These are phyloP conservation scores for Sclerotiophoma versabilis DNA, from an alignment of 2,329 filamentous ascomycete genomes.

Conservation along the genomic window DNA sequence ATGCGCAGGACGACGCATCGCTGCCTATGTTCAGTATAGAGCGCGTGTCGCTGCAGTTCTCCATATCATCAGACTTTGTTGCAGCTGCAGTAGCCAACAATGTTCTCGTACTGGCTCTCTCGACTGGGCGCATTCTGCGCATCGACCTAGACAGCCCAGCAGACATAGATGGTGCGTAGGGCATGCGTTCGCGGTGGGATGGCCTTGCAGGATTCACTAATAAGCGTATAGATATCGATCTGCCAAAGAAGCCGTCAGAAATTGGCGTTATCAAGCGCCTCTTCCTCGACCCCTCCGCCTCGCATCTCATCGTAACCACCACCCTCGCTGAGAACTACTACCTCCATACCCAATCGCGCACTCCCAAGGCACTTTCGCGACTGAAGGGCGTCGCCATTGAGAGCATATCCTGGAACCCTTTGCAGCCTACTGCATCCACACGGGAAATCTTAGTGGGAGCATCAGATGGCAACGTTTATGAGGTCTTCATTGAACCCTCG, in stretches of 20 bases:
- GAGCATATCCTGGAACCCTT: slow-evolving; percentile 93
- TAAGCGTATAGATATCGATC: slow-evolving; percentile 78
- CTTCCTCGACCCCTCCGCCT: slow-evolving; percentile 97
- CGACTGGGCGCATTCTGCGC: slow-evolving; percentile 87
- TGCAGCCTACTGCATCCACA: slow-evolving; percentile 89
- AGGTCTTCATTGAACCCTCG: slow-evolving; percentile 91
- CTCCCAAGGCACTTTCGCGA: slow-evolving; percentile 80
- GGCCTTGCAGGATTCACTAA: neutral
- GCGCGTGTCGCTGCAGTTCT: slow-evolving; percentile 90
- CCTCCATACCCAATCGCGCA: slow-evolving; percentile 91
- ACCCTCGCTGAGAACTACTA: slow-evolving; percentile 96
- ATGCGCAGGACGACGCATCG: slow-evolving; percentile 65
- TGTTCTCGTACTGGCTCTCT: slow-evolving; percentile 89
- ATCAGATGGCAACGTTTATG: slow-evolving; percentile 93
- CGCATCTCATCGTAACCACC: slow-evolving; percentile 90
- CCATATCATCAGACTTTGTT: slow-evolving; percentile 92
- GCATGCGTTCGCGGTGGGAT: neutral
- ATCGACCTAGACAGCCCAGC: slow-evolving; percentile 94
- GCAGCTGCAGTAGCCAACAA: slow-evolving; percentile 97
- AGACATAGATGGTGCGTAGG: slow-evolving; percentile 76
- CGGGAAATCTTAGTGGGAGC: slow-evolving; percentile 91
- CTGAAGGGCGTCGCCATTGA: slow-evolving; percentile 88
- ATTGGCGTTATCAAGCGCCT: slow-evolving; percentile 91
- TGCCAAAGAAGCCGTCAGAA: slow-evolving; percentile 91
- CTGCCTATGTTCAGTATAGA: slow-evolving; percentile 95